Evolutionary conservation across 148 eudicot genomes (phyloP).

Genomic region (Pouteria glomerata): DNA sequence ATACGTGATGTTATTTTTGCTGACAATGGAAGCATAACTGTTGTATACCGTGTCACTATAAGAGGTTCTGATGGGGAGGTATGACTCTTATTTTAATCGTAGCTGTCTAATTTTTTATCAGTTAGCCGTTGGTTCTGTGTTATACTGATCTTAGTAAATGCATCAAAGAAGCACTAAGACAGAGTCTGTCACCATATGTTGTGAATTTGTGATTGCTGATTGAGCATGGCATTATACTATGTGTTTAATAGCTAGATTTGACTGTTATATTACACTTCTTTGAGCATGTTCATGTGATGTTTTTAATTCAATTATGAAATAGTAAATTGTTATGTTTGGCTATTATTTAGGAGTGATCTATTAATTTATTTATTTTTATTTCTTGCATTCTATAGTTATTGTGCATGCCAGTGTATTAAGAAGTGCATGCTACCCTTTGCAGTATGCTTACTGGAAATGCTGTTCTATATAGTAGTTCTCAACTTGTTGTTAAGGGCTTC

Average conservation of each 20-base stretch:
- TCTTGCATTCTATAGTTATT: neutral
- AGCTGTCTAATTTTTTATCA: neutral
- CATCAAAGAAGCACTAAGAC: neutral
- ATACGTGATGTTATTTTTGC: conserved; percentile 92
- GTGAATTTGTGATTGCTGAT: neutral
- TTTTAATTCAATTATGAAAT: neutral
- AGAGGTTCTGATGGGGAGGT: conserved; percentile 99
- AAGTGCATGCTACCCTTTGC: neutral
- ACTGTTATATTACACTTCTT: neutral
- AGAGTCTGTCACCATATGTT: neutral
- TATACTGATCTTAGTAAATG: neutral
- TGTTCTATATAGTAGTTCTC: neutral
- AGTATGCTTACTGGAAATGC: neutral
- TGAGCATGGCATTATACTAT: neutral
- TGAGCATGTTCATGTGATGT: neutral
- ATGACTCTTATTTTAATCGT: conserved; percentile 12
- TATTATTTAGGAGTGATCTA: neutral
- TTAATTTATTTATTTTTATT: neutral
- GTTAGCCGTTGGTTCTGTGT: neutral
- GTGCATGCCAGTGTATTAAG: neutral
- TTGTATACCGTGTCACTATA: conserved; percentile 89
- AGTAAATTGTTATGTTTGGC: neutral
- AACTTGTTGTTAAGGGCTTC: too few relatives aligned
- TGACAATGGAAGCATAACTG: conserved; percentile 87
- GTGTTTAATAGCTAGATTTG: neutral